Base-by-base conservation (phyloP, 2,329 filamentous ascomycete species). In the Xylariaceae sp. region DNA sequence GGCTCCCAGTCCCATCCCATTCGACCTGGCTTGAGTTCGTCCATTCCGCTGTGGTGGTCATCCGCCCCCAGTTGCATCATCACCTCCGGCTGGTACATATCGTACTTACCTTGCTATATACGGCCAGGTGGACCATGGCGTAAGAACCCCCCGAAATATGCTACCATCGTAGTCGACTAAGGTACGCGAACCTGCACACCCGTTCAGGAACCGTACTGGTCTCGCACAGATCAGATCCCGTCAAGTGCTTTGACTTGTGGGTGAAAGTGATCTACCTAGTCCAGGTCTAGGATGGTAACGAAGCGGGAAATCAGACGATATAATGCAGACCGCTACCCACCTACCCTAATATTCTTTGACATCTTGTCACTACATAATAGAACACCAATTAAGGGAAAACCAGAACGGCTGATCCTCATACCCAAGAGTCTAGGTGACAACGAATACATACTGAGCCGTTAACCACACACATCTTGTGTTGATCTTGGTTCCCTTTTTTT, bases 71-170 rank as follows among this genome's bases (percentile, higher is more conserved):
- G 73, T 75, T 75, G 73, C 75, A 77, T 77, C 75, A 76, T 75
- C 70, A 67, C 69, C 69, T 72, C 70, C 70, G 68, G 70, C 74
- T 70, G 69, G 70, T 71, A 65, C 66, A 69, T 68, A n/a, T n/a
- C n/a, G n/a, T n/a, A 71, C 74, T 71, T 73, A 30, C 74, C 75
- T 76, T 80, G 78, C 78, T 79, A 80, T 78, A 80, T 79, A 75
- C 74, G 75, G 77, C 72, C 77, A 71, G 65, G 66, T 58, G 72
- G 70, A 71, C 75, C 75, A 79, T 79, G 77, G 78, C 79, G 82
- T 82, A 82, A 82, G 78, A 81, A 80, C 76, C 74, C 75, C 80
- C 9, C 13, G 80, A 81, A 80, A 82, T 82, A 81, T 82, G 76
- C 78, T 77, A 75, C 77, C 74, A 76, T 78, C 76, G 76, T 75